phyloP scores from a whole-genome alignment of 306 rosid species.

The Arachis hypogaea region DNA sequence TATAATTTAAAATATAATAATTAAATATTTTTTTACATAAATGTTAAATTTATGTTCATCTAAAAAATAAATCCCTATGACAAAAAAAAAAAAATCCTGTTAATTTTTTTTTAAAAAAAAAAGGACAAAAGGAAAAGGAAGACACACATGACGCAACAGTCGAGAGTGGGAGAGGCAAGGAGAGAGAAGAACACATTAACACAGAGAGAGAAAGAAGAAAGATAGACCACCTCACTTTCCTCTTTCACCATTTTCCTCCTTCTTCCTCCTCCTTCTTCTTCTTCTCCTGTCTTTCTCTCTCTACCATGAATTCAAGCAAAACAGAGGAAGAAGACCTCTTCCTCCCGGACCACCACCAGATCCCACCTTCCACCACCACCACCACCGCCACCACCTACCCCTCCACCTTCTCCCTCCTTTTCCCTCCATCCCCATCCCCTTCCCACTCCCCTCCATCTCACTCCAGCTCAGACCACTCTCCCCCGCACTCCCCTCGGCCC shows the following conservation, averaged over 20 bases:
- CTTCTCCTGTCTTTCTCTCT: neutral
- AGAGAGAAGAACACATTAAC: neutral
- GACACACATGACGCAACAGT: neutral
- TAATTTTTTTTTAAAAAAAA: too few relatives aligned
- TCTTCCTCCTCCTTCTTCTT: neutral
- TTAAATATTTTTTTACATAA: too few relatives aligned
- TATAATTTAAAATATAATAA: too few relatives aligned
- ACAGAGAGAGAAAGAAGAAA: neutral
- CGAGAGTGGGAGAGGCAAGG: neutral
- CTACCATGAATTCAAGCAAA: constrained; percentile 77
- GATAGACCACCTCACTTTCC: neutral
- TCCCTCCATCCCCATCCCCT: constrained; percentile 62
- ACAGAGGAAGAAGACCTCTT: constrained; percentile 72
- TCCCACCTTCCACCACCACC: constrained; percentile 45
- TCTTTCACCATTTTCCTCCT: neutral
- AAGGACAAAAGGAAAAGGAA: too few relatives aligned
- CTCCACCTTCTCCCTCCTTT: constrained; percentile 65
- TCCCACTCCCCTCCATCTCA: constrained; percentile 47
- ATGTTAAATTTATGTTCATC: too few relatives aligned
- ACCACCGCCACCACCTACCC: constrained; percentile 2
- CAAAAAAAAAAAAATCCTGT: too few relatives aligned
- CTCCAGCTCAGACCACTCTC: constrained; percentile 46
- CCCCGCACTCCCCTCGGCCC: constrained; percentile 17
- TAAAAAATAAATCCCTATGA: too few relatives aligned
- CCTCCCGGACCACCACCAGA: constrained; percentile 46